Evolutionary conservation across 768 basidiomycete species (phyloP), one percentile per base, ranked within the genome.

Genomic region (Trametes cubensis): DNA sequence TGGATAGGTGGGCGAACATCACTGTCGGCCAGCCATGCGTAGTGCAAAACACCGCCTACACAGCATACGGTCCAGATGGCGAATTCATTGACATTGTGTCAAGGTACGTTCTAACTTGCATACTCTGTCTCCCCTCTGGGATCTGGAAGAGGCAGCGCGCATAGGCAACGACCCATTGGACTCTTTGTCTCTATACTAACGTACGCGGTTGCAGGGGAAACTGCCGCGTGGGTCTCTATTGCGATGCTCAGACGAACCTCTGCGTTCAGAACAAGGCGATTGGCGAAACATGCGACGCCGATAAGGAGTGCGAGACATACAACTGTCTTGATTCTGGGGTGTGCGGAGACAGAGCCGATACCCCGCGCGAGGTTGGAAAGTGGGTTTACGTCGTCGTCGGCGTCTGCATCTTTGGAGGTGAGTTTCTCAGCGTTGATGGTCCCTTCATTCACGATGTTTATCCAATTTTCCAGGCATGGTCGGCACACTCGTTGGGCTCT

Each of bases 51-150:
- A 90, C 86, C 0, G 81, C 84, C 2, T 95, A 91, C 70, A 87
- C 85, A 48, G 88, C 84, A 0, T 93, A 92, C 70, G 79, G 83
- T 0, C 68, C 79, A 25, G 65, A 65, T 2, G 79, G 76, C 45
- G 86, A 89, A 71, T 92, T 87, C 63, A 81, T 89, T 48, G 85
- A 91, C 72, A 86, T 94, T 55, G 86, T 94, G 2, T 94, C 92
- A 60, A 84, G 92, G 92, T 90, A 68, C 34, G 78, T 71, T 17
- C 10, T 40, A 25, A 18, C 23, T 48, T 21, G 8, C 21, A n/a
- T 34, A 10, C n/a, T 41, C n/a, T n/a, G n/a, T n/a, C n/a, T n/a
- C n/a, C n/a, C n/a, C n/a, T n/a, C n/a, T n/a, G n/a, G n/a, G n/a
- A n/a, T n/a, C n/a, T n/a, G n/a, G n/a, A n/a, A n/a, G n/a, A n/a